Evolutionary conservation across 495 filamentous ascomycete genomes (phyloP).

Genomic region (Penicillium samsonianum): DNA sequence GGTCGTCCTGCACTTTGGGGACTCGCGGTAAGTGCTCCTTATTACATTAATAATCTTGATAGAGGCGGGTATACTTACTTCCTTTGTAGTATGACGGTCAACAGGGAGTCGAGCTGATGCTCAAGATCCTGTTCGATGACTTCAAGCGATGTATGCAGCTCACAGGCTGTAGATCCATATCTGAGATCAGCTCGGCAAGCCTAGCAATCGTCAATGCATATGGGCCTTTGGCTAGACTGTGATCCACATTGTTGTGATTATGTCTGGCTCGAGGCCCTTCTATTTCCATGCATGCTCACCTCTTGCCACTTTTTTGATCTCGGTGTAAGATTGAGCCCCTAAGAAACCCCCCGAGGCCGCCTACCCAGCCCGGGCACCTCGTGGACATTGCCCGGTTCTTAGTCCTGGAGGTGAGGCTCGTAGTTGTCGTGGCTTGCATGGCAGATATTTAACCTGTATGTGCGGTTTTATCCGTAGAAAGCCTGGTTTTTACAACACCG

Average conservation of each 20-base stretch:
- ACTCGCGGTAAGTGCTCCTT: slow-evolving; percentile 28
- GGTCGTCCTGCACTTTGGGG: slow-evolving; percentile 62
- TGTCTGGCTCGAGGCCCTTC: too few relatives aligned
- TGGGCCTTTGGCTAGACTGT: slow-evolving; percentile 44
- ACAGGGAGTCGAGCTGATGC: slow-evolving; percentile 40
- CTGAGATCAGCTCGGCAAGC: slow-evolving; percentile 44
- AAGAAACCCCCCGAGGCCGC: too few relatives aligned
- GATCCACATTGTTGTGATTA: background rate
- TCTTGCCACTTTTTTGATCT: too few relatives aligned
- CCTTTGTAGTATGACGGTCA: slow-evolving; percentile 38
- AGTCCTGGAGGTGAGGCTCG: too few relatives aligned
- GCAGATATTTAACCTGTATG: background rate
- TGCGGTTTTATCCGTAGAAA: background rate
- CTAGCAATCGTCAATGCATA: slow-evolving; percentile 39
- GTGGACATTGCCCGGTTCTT: too few relatives aligned
- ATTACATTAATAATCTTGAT: background rate
- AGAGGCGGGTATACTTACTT: background rate
- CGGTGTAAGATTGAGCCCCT: too few relatives aligned
- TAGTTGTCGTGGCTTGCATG: too few relatives aligned
- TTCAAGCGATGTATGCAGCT: slow-evolving; percentile 56
- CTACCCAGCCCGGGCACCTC: too few relatives aligned
- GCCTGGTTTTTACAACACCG: background rate
- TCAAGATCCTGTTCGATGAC: slow-evolving; percentile 48
- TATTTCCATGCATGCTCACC: too few relatives aligned
- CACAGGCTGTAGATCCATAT: slow-evolving; percentile 48